Evolutionary conservation across 768 basidiomycete species (phyloP).

Genomic region (Cystofilobasidium bisporidii): DNA sequence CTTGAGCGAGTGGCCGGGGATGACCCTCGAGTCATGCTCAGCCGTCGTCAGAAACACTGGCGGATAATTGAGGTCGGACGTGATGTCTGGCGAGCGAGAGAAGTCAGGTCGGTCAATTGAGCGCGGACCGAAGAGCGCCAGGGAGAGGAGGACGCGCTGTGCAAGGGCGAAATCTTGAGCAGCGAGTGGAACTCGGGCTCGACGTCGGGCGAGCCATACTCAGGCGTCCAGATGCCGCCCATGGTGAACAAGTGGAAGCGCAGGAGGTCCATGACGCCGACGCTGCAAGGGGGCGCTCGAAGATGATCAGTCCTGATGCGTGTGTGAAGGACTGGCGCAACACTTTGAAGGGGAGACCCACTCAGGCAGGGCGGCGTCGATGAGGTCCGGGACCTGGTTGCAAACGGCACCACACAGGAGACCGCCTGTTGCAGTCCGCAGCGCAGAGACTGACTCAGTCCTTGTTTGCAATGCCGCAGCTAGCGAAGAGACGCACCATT

Average conservation of each 20-base stretch:
- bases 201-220: constrained; percentile 23
- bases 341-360: constrained; percentile 2
- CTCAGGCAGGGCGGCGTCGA: constrained; percentile 24
- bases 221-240: constrained; percentile 25
- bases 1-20: constrained; percentile 26
- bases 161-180: constrained; percentile 22
- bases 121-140: too few relatives aligned
- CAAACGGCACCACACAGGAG: constrained; percentile 20
- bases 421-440: constrained; percentile 10
- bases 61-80: constrained; percentile 1
- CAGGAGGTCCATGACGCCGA: constrained; percentile 25
- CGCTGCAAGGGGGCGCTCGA: not conserved
- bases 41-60: constrained; percentile 19
- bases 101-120: not conserved
- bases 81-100: constrained; percentile 7
- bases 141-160: constrained; percentile 14
- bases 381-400: constrained; percentile 23
- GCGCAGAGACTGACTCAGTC: too few relatives aligned
- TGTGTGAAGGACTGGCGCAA: too few relatives aligned
- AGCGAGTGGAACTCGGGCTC: constrained; percentile 8
- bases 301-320: too few relatives aligned
- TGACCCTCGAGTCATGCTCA: constrained; percentile 26
- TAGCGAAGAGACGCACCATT: constrained; percentile 12
- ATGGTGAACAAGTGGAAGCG: constrained; percentile 26
- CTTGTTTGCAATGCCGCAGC: too few relatives aligned